These are phyloP conservation scores for Cytospora paraplurivora DNA, from an alignment of 2,329 filamentous ascomycete genomes.

Conservation along the genomic window DNA sequence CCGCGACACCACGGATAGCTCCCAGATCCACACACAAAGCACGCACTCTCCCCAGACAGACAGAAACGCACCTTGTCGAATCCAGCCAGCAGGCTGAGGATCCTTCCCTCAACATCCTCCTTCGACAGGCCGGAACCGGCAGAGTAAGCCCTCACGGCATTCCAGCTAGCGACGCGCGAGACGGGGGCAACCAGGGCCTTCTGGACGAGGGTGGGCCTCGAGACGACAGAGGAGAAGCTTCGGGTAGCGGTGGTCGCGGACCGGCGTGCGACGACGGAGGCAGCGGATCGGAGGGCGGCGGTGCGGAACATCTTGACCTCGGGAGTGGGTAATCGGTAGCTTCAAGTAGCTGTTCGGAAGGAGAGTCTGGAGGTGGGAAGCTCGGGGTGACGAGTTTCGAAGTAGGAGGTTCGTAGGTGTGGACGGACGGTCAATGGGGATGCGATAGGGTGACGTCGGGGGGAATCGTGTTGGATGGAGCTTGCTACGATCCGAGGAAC, in stretches of 20 bases:
- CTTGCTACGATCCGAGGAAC: constrained; percentile 19
- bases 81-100: constrained; percentile 88
- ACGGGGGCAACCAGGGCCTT: constrained; percentile 63
- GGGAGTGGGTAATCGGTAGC: not conserved
- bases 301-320: constrained; percentile 80
- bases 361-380: not conserved
- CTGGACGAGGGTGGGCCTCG: constrained; percentile 61
- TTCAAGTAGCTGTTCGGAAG: not conserved
- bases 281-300: constrained; percentile 77
- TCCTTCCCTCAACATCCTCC: constrained; percentile 78
- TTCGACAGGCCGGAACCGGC: constrained; percentile 76
- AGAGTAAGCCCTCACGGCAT: constrained; percentile 82
- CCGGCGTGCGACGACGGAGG: constrained; percentile 54
- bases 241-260: constrained; percentile 56
- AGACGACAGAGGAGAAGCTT: constrained; percentile 44
- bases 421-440: constrained; percentile 10
- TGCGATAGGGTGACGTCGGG: constrained; percentile 22
- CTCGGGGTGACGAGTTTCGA: not conserved
- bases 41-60: not conserved
- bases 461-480: constrained; percentile 28
- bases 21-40: not conserved
- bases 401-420: not conserved
- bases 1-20: not conserved
- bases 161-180: constrained; percentile 63
- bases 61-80: constrained; percentile 83